Conservation (phyloP, 2,329 filamentous ascomycete genomes). For the Colletotrichum karsti region DNA sequence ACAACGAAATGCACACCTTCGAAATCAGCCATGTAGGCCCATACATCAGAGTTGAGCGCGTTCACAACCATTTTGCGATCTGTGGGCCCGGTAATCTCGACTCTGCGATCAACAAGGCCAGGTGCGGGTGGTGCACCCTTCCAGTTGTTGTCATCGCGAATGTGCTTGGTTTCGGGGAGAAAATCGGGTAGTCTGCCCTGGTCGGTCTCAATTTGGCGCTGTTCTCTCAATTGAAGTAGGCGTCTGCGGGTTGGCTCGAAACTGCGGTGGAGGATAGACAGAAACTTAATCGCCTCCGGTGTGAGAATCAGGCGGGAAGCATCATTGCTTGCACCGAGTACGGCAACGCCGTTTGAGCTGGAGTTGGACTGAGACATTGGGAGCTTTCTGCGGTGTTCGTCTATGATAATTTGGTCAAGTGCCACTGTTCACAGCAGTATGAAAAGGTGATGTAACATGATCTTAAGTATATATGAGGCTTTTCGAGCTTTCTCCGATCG, state of each 20-base stretch:
- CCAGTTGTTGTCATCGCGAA: conserved; percentile 88
- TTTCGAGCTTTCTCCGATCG: neutral
- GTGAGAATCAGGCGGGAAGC: conserved; percentile 83
- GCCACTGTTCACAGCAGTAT: neutral
- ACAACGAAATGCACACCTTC: conserved; percentile 52
- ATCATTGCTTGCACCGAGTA: conserved; percentile 77
- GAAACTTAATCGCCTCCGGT: conserved; percentile 82
- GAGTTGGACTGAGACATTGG: conserved; percentile 10
- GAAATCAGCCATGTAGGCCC: conserved; percentile 96
- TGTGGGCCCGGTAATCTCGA: conserved; percentile 90
- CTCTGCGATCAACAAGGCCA: conserved; percentile 83
- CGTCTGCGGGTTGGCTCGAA: conserved; percentile 86
- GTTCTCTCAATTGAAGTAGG: conserved; percentile 79
- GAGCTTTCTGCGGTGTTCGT: neutral
- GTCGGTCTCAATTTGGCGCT: conserved; percentile 87
- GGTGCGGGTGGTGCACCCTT: conserved; percentile 85
- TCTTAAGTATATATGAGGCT: conserved; percentile 7
- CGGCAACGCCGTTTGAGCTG: conserved; percentile 65
- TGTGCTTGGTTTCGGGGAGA: conserved; percentile 86
- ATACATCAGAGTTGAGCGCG: conserved; percentile 87
- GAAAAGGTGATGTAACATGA: neutral
- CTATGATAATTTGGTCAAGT: neutral
- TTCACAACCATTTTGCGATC: conserved; percentile 97
- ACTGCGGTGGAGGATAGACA: conserved; percentile 84
- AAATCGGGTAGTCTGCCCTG: conserved; percentile 84